Conservation (phyloP, 805 yeast species). For the Wickerhamomyces chaumierensis region DNA sequence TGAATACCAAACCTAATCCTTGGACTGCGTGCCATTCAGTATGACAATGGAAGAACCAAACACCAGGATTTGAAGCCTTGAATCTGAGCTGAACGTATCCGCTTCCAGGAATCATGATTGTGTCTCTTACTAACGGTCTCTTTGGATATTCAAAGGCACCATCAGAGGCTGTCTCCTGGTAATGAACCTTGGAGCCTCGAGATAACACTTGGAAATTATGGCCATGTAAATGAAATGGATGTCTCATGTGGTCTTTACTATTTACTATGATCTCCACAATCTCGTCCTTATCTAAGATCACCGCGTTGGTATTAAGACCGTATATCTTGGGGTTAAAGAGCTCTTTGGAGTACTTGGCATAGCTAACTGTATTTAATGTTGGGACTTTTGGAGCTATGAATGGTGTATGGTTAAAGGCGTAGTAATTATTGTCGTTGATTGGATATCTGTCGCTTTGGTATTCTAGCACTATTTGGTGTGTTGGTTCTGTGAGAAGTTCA, state of each 20-base stretch:
- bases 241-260: constrained; percentile 68
- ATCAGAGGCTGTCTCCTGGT: constrained; percentile 3
- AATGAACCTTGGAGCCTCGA: constrained; percentile 29
- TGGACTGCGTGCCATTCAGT: constrained; percentile 78
- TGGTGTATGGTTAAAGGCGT: constrained; percentile 56
- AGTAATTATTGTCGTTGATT: constrained; percentile 50
- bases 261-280: constrained; percentile 67
- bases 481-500: constrained; percentile 39
- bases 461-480: constrained; percentile 41
- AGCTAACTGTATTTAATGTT: constrained; percentile 48
- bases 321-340: constrained; percentile 50
- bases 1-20: constrained; percentile 60
- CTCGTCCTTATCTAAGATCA: constrained; percentile 47
- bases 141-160: constrained; percentile 28
- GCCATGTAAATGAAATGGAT: constrained; percentile 73
- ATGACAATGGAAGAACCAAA: constrained; percentile 92
- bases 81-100: constrained; percentile 62
- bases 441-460: constrained; percentile 45
- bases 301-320: constrained; percentile 58
- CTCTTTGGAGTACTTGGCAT: constrained; percentile 33
- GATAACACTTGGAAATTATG: constrained; percentile 55
- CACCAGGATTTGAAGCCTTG: constrained; percentile 79
- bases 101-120: constrained; percentile 54
- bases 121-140: constrained; percentile 57
- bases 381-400: constrained; percentile 64